A percentile compares a stretch with the other conserved stretches of the same genome.
Conservation (phyloP, 441 rosid genomes). For the Gossypium schwendimanii region DNA sequence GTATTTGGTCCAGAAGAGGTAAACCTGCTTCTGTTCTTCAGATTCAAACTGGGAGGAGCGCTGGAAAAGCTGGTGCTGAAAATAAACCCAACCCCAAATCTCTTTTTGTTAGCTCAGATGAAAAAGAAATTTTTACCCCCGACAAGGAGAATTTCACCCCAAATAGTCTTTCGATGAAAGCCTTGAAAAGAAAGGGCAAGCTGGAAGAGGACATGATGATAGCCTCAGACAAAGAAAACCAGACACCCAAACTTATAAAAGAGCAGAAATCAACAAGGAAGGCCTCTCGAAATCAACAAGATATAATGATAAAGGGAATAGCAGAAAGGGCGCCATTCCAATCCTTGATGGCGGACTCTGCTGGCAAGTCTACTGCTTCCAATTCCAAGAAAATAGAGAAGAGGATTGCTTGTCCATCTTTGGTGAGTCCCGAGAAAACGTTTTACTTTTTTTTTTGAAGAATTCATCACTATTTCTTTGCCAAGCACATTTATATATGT, state of each 20-base stretch:
- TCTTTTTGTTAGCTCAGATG: slow-evolving; percentile 30
- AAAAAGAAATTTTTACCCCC: slow-evolving; percentile 56
- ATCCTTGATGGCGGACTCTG: slow-evolving; percentile 27
- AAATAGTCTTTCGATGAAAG: slow-evolving; percentile 34
- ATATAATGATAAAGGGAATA: slow-evolving; percentile 23
- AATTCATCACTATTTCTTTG: background rate
- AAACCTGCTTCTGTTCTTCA: slow-evolving; percentile 48
- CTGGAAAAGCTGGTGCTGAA: slow-evolving; percentile 29
- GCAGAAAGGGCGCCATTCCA: slow-evolving; percentile 52
- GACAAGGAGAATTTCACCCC: slow-evolving; percentile 81
- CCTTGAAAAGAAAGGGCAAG: slow-evolving; percentile 37
- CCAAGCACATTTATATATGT: background rate
- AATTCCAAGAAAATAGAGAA: slow-evolving; percentile 14
- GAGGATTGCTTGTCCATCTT: slow-evolving; percentile 25
- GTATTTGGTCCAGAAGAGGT: slow-evolving; percentile 78
- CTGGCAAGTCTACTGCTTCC: slow-evolving; percentile 27
- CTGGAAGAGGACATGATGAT: slow-evolving; percentile 33
- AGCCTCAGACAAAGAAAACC: slow-evolving; percentile 44
- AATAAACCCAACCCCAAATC: slow-evolving; percentile 23
- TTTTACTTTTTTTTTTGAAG: background rate
- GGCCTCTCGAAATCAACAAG: slow-evolving; percentile 25
- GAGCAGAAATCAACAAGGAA: slow-evolving; percentile 22
- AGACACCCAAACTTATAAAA: slow-evolving; percentile 28
- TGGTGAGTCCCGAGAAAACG: slow-evolving; percentile 24
- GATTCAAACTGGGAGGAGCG: slow-evolving; percentile 48